Conservation (phyloP, 2,329 filamentous ascomycete species). For the Coleophoma eucalyptorum region DNA sequence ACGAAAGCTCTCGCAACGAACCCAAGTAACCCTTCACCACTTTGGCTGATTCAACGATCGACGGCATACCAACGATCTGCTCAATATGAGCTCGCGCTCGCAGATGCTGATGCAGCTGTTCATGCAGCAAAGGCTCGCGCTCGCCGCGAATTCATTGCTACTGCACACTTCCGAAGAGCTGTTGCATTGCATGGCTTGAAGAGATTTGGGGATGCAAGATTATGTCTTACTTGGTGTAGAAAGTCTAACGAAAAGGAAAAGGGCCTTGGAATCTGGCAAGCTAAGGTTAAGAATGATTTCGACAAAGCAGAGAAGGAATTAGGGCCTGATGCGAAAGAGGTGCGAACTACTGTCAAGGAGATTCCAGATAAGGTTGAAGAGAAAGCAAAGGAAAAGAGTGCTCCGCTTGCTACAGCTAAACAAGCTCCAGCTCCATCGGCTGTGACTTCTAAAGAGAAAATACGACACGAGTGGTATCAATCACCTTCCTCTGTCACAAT, state of each 20-base stretch:
- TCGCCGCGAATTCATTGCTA: conserved; percentile 70
- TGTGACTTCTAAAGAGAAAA: conserved; percentile 41
- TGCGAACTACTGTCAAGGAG: conserved; percentile 43
- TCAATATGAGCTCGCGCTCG: conserved; percentile 60
- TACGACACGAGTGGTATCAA: conserved; percentile 69
- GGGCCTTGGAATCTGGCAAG: conserved; percentile 52
- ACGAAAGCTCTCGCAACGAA: conserved; percentile 57
- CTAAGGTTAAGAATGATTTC: conserved; percentile 50
- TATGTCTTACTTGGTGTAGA: conserved; percentile 59
- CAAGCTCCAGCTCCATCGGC: conserved; percentile 31
- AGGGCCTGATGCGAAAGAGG: conserved; percentile 42
- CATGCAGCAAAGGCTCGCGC: conserved; percentile 61
- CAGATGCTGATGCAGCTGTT: conserved; percentile 66
- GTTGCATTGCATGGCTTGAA: conserved; percentile 69
- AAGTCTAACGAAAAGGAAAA: conserved; percentile 49
- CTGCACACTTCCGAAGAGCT: conserved; percentile 78
- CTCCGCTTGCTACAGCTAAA: conserved; percentile 3
- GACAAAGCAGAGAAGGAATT: conserved; percentile 35
- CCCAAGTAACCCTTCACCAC: conserved; percentile 62
- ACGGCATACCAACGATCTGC: conserved; percentile 68
- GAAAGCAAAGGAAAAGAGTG: conserved; percentile 16
- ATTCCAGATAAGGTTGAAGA: conserved; percentile 42
- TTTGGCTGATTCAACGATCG: conserved; percentile 79
- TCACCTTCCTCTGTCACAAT: conserved; percentile 56
- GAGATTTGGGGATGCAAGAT: conserved; percentile 70